phyloP scores from a whole-genome alignment of 768 basidiomycete species.

The Scleroderma citrinum region DNA sequence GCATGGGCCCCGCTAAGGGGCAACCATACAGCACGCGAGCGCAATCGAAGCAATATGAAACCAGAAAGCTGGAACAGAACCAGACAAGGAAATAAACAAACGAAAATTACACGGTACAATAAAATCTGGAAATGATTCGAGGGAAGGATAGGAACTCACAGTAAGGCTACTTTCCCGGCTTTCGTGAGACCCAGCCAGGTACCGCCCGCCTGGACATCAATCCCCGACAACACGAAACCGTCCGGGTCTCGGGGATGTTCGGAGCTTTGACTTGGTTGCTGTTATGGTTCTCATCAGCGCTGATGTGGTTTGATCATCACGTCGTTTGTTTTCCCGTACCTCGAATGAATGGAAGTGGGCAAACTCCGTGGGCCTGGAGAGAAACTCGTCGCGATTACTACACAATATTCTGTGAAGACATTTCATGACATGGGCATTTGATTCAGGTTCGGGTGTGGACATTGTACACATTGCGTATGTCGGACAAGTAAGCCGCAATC shows the following conservation, averaged over 20 bases:
- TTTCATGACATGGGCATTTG: neutral
- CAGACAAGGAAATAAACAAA: neutral
- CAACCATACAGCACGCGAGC: slow-evolving; percentile 3
- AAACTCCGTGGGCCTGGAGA: slow-evolving; percentile 57
- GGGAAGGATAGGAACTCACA: slow-evolving; percentile 44
- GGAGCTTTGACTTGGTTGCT: neutral
- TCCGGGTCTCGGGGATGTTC: slow-evolving; percentile 6
- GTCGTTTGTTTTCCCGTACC: slow-evolving; percentile 8
- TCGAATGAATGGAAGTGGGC: slow-evolving; percentile 69
- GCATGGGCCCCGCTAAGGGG: slow-evolving; percentile 1
- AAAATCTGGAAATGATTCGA: neutral
- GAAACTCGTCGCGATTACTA: slow-evolving; percentile 72
- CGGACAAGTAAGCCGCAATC: neutral
- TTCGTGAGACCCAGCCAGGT: slow-evolving; percentile 77
- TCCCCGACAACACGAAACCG: slow-evolving; percentile 56
- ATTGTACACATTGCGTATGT: neutral
- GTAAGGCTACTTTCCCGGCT: slow-evolving; percentile 59
- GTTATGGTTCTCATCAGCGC: slow-evolving; percentile 8
- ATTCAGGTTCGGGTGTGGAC: neutral
- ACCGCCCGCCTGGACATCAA: slow-evolving; percentile 67
- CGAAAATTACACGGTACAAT: no score
- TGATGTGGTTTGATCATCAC: neutral
- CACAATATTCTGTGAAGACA: slow-evolving; percentile 51
- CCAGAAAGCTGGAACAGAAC: neutral
- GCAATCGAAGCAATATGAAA: neutral